Conservation (phyloP, 2,329 filamentous ascomycete genomes). For the Colletotrichum noveboracense region DNA sequence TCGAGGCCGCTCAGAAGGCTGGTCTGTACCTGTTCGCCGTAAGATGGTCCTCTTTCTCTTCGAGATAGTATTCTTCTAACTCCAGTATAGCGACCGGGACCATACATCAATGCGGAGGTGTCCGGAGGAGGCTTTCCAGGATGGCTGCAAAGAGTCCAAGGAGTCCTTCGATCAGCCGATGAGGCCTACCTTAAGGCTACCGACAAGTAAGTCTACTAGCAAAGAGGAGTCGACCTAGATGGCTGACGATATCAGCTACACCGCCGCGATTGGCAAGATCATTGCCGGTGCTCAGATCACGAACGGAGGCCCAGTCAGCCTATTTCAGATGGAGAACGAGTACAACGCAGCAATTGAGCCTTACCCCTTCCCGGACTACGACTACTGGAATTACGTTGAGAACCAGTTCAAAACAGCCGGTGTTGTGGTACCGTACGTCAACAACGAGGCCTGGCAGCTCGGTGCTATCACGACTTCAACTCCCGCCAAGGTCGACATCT, state of each 20-base stretch:
- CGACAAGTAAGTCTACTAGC: constrained; percentile 49
- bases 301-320: constrained; percentile 73
- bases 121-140: constrained; percentile 75
- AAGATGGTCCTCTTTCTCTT: background rate
- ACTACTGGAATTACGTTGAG: constrained; percentile 71
- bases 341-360: constrained; percentile 44
- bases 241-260: constrained; percentile 48
- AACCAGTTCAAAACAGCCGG: constrained; percentile 67
- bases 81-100: constrained; percentile 51
- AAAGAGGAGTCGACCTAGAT: background rate
- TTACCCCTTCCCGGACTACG: constrained; percentile 60
- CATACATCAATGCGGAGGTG: constrained; percentile 74
- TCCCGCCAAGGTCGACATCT: constrained; percentile 37
- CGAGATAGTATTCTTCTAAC: background rate
- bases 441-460: constrained; percentile 64
- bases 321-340: constrained; percentile 77
- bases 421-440: constrained; percentile 72
- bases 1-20: constrained; percentile 68
- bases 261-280: constrained; percentile 59
- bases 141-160: constrained; percentile 70
- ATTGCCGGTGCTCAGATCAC: constrained; percentile 76
- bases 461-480: constrained; percentile 24
- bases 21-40: constrained; percentile 73
- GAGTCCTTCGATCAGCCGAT: constrained; percentile 61
- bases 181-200: constrained; percentile 65